Evolutionary conservation across 108 stramenopile species (phyloP), one percentile per base, ranked within the genome.

Genomic region (Chaetoceros tenuissimus): DNA sequence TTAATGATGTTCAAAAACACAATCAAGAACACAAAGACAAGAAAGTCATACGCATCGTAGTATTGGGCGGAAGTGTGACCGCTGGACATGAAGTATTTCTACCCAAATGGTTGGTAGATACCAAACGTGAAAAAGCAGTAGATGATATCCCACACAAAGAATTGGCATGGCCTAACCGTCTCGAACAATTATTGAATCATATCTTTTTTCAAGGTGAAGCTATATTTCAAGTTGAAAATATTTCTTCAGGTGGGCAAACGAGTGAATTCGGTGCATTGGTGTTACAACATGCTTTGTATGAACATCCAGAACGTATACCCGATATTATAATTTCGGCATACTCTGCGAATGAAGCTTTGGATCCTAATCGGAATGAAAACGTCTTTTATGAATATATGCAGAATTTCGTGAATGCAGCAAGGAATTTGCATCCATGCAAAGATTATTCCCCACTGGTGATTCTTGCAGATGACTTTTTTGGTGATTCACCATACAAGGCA

Each of bases 371-470:
- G n/a, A n/a, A n/a, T n/a, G 34, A 13, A 10, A 40, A 5, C 5
- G 13, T 5, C 5, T 10, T 40, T 10, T 40, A 40, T 40, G 8
- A 40, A 10, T 13, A 40, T 40, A 27, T 61, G 21, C 60, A 51
- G 24, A 23, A 28, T 5, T 61, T 29, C 34, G 28, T 61, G 10
- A 28, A 29, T 3, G 60, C 60, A 7, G 60, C 60, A 18, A 50
- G 31, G n/a, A 22, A 19, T 29, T 51, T 61, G 25, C 51, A 28
- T 8, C 29, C 29, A 1, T 61, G 60, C 29, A 24, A 61, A 23
- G 28, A 52, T 53, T 2, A 61, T 23, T 25, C 31, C 2, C 60
- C 60, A 29, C 28, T 61, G 50, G 60, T 61, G 2, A 34, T 61
- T 20, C 20, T 26, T 67, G 57, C 43, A n/a, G n/a, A n/a, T n/a